phyloP scores from a whole-genome alignment of 192 early-diverging fungal species.

The Funneliformis geosporum region DNA sequence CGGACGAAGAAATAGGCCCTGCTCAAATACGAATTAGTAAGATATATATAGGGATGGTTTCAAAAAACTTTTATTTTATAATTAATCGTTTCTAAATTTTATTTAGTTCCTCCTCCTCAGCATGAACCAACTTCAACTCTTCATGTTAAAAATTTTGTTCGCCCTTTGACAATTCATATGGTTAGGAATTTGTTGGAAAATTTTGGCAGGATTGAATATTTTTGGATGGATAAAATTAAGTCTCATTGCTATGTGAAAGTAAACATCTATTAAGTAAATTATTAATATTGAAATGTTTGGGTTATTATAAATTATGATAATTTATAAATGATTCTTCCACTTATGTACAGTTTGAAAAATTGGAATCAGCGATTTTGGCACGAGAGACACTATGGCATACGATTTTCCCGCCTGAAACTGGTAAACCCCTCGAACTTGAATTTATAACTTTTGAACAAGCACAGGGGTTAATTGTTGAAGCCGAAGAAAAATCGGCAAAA shows the following conservation, averaged over 20 bases:
- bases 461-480: constrained; percentile 11
- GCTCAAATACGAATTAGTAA: background rate
- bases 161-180: constrained; percentile 50
- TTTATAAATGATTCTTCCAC: background rate
- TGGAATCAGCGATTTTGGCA: constrained; percentile 10
- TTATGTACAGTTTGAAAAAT: background rate
- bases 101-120: background rate
- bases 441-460: constrained; percentile 25
- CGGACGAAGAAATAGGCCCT: background rate
- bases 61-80: background rate
- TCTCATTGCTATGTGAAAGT: constrained; percentile 65
- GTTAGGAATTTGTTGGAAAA: constrained; percentile 49
- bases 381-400: constrained; percentile 21
- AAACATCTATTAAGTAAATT: constrained; percentile 21
- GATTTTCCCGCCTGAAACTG: constrained; percentile 15
- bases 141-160: constrained; percentile 59
- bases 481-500: constrained; percentile 8
- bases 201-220: constrained; percentile 52
- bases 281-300: background rate
- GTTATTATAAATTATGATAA: background rate
- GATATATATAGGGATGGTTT: background rate
- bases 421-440: constrained; percentile 16
- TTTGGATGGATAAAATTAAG: constrained; percentile 67
- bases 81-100: background rate
- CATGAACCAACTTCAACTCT: constrained; percentile 40